These are phyloP conservation scores for Vitis hybrid DNA, from an alignment of 177 flowering plant species.

Conservation along the genomic window DNA sequence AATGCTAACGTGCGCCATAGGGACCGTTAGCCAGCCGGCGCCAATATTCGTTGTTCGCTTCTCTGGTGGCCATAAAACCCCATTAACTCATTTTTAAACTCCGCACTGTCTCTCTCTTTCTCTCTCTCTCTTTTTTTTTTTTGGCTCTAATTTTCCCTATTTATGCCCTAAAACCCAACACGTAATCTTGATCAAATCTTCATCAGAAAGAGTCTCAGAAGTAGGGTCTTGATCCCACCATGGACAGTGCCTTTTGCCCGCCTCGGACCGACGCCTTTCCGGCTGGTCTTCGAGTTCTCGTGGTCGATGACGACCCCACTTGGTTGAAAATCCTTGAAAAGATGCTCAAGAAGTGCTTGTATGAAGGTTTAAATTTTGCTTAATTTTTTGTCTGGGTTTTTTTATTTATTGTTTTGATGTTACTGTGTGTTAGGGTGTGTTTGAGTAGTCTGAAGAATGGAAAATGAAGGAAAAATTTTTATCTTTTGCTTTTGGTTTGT, in stretches of 20 bases:
- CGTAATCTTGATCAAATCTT: no score
- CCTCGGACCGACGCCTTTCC: conserved; percentile 64
- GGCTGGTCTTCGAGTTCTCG: conserved; percentile 86
- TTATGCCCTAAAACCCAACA: no score
- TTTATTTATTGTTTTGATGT: neutral
- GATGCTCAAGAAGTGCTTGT: conserved; percentile 94
- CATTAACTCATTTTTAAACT: conserved; percentile 4
- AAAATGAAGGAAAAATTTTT: neutral
- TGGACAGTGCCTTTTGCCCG: conserved; percentile 57
- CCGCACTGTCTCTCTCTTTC: conserved; percentile 5
- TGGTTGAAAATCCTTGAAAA: conserved; percentile 91
- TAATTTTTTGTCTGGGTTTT: neutral
- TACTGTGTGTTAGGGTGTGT: no score
- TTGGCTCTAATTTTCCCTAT: neutral
- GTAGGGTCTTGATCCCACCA: conserved; percentile 1
- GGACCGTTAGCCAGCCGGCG: conserved; percentile 45
- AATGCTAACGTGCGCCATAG: conserved; percentile 17
- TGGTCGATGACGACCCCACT: conserved; percentile 93
- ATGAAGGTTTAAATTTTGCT: conserved; percentile 50
- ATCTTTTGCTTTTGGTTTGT: neutral
- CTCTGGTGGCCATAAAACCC: conserved; percentile 6
- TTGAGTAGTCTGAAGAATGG: no score
- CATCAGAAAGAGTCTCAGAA: no score
- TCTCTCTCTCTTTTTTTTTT: conserved; percentile 10
- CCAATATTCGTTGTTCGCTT: conserved; percentile 32